Evolutionary conservation across 768 basidiomycete species (phyloP).

Genomic region (Trametes cubensis): DNA sequence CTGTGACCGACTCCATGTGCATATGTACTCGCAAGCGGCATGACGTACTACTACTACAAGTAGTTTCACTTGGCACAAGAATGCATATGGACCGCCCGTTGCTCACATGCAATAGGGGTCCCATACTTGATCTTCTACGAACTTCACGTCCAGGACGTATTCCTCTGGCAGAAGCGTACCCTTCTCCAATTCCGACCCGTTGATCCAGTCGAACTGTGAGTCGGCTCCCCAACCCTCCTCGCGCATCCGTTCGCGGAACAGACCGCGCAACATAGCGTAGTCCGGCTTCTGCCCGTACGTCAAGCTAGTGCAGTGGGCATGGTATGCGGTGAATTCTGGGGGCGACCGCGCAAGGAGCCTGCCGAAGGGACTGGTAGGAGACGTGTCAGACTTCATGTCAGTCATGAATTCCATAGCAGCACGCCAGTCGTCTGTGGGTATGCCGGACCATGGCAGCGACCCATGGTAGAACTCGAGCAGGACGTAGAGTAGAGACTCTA

Average conservation of each 20-base stretch:
- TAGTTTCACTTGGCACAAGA: no score
- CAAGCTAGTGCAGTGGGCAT: constrained; percentile 25
- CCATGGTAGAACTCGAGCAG: constrained; percentile 31
- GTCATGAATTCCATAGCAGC: constrained; percentile 10
- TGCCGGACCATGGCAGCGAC: constrained; percentile 30
- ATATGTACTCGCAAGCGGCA: background rate
- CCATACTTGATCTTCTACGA: constrained; percentile 8
- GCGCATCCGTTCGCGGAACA: constrained; percentile 21
- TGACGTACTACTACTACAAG: no score
- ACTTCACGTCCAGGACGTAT: constrained; percentile 7
- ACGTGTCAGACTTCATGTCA: constrained; percentile 25
- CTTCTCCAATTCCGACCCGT: background rate
- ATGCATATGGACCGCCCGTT: no score
- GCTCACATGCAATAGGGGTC: background rate
- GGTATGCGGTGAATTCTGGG: constrained; percentile 20
- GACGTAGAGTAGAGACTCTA: constrained; percentile 28
- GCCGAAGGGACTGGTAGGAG: background rate
- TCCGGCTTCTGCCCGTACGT: constrained; percentile 29
- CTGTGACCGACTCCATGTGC: background rate
- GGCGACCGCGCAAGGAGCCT: constrained; percentile 13
- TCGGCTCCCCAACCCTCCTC: constrained; percentile 17
- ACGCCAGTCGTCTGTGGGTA: constrained; percentile 12
- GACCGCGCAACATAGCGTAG: constrained; percentile 21
- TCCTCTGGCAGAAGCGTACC: constrained; percentile 23
- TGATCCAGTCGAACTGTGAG: constrained; percentile 18